Evolutionary conservation across 371 early-diverging fungal species (phyloP).

Genomic region (Nematocida displodere): DNA sequence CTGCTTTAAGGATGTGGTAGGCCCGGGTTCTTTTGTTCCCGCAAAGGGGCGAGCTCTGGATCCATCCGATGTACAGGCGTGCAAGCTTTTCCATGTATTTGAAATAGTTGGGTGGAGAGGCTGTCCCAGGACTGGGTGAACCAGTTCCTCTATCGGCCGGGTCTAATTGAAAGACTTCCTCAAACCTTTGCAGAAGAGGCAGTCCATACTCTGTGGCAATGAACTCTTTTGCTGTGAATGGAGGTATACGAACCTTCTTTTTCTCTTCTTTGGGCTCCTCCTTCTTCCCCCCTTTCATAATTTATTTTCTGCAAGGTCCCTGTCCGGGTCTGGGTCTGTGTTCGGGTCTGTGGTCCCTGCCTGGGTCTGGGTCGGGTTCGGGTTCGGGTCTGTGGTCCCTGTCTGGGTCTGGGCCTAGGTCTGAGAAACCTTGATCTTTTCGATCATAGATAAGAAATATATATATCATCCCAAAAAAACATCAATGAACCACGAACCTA

Average conservation of each 20-base stretch:
- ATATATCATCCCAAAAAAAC: too few species aligned
- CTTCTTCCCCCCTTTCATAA: background rate
- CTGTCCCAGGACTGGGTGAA: background rate
- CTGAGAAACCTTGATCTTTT: too few species aligned
- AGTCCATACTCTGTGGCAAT: constrained; percentile 24
- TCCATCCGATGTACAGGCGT: constrained; percentile 12
- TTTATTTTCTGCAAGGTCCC: background rate
- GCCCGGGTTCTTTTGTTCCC: constrained; percentile 38
- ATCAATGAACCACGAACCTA: too few species aligned
- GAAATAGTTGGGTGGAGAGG: background rate
- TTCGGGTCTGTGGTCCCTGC: background rate
- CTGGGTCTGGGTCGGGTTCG: background rate
- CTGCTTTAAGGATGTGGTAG: constrained; percentile 20
- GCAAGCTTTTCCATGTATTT: constrained; percentile 17
- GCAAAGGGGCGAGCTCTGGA: constrained; percentile 31
- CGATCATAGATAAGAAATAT: too few species aligned
- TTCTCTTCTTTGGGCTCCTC: constrained; percentile 1
- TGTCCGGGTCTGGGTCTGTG: background rate
- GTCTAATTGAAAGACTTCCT: background rate
- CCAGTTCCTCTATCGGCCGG: background rate
- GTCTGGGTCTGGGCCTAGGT: background rate
- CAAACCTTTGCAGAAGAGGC: background rate
- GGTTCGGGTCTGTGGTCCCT: background rate
- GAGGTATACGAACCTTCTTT: background rate
- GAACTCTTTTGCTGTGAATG: constrained; percentile 36